Conservation (phyloP, 257 asterid species). For the Coffea canephora region DNA sequence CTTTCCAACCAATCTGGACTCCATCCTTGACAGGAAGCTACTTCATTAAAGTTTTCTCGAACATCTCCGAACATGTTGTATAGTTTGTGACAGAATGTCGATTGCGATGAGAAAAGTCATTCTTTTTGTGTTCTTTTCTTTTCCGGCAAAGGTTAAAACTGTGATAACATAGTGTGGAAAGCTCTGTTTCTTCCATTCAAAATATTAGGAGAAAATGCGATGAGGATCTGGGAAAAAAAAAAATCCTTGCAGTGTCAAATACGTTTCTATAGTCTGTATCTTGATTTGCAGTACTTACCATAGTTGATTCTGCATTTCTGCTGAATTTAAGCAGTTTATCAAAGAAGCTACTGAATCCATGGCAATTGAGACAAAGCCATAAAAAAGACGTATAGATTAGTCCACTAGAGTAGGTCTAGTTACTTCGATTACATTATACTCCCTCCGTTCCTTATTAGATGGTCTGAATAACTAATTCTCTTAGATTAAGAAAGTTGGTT, state of each 20-base stretch:
- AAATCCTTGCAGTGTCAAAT: not conserved
- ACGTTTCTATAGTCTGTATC: not conserved
- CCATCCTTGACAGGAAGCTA: conserved; percentile 16
- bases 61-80: not conserved
- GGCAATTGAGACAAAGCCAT: not conserved
- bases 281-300: not conserved
- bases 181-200: too few species aligned
- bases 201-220: not conserved
- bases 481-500: too few species aligned
- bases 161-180: not conserved
- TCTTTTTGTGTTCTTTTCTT: not conserved
- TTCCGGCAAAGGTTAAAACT: not conserved
- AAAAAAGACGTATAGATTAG: not conserved
- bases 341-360: not conserved
- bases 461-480: too few species aligned
- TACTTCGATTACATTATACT: not conserved
- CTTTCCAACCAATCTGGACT: conserved; percentile 24
- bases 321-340: not conserved
- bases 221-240: not conserved
- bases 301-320: not conserved
- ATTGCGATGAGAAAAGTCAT: not conserved
- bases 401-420: not conserved
- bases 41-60: not conserved
- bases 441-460: too few species aligned
- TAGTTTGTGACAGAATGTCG: not conserved